Conservation (phyloP, 345 rosid species). For the Schrenkiella parvula region DNA sequence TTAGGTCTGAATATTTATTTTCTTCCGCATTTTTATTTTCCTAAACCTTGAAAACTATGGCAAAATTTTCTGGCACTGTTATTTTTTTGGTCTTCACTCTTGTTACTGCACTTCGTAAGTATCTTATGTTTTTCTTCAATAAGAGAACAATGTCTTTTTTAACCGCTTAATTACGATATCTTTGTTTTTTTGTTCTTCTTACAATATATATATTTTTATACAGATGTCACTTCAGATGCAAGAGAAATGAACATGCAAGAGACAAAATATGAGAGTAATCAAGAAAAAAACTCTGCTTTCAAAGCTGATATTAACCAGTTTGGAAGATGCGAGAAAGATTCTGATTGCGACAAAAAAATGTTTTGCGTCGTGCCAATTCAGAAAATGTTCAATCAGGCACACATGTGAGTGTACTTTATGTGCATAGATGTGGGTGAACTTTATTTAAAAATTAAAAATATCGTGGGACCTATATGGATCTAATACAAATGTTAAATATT, state of each 20-base stretch:
- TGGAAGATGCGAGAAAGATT: not conserved
- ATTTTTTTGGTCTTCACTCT: not conserved
- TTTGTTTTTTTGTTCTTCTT: not conserved
- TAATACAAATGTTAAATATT: not conserved
- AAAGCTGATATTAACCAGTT: conserved; percentile 10
- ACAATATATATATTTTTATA: no score
- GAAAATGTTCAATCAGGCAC: not conserved
- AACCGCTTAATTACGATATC: not conserved
- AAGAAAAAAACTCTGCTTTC: not conserved
- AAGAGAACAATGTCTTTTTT: not conserved
- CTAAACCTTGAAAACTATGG: conserved; percentile 4
- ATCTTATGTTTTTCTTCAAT: not conserved
- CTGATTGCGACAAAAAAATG: not conserved
- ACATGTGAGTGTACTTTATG: conserved; percentile 7
- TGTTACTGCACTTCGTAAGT: not conserved
- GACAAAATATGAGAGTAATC: not conserved
- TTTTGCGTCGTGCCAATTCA: not conserved
- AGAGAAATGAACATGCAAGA: conserved; percentile 7
- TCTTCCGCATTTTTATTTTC: not conserved
- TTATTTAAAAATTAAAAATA: not conserved
- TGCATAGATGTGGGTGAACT: not conserved
- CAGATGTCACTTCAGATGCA: not conserved
- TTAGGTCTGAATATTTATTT: not conserved
- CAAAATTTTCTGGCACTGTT: not conserved
- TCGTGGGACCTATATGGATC: not conserved